Evolutionary conservation across 805 yeast species (phyloP).

Genomic region (Pichia phayaonensis): DNA sequence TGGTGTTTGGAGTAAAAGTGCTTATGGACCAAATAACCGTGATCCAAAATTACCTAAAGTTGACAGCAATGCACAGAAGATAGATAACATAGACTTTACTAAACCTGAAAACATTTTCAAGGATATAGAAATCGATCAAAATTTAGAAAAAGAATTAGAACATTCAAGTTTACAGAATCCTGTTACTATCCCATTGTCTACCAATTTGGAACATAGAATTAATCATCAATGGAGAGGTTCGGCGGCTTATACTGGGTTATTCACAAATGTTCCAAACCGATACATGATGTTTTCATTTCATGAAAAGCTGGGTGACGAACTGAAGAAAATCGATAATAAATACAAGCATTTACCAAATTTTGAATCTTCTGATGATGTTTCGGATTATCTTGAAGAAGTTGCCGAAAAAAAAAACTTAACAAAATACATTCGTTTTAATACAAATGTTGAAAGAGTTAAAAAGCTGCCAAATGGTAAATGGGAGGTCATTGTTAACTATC

Average conservation of each 20-base stretch:
- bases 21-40: slow-evolving; percentile 8
- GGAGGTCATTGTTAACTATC: slow-evolving; percentile 21
- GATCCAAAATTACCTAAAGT: slow-evolving; percentile 19
- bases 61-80: not conserved
- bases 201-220: not conserved
- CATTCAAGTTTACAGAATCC: slow-evolving; percentile 31
- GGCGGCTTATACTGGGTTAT: slow-evolving; percentile 32
- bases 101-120: slow-evolving; percentile 9
- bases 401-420: slow-evolving; percentile 22
- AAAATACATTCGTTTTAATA: slow-evolving; percentile 31
- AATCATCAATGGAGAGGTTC: slow-evolving; percentile 31
- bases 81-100: slow-evolving; percentile 1
- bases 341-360: slow-evolving; percentile 10
- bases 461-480: slow-evolving; percentile 31
- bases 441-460: slow-evolving; percentile 34
- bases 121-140: slow-evolving; percentile 3
- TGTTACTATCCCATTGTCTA: not conserved
- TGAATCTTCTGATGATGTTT: slow-evolving; percentile 25
- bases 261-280: slow-evolving; percentile 36
- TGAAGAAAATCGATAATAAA: slow-evolving; percentile 5
- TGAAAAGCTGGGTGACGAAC: slow-evolving; percentile 7
- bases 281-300: slow-evolving; percentile 34
- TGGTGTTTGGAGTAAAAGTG: slow-evolving; percentile 33
- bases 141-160: slow-evolving; percentile 18
- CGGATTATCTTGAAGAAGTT: slow-evolving; percentile 12